Evolutionary conservation across 2,329 filamentous ascomycete genomes (phyloP), one percentile per base, ranked within the genome.

Genomic region (Colletotrichum sojae): DNA sequence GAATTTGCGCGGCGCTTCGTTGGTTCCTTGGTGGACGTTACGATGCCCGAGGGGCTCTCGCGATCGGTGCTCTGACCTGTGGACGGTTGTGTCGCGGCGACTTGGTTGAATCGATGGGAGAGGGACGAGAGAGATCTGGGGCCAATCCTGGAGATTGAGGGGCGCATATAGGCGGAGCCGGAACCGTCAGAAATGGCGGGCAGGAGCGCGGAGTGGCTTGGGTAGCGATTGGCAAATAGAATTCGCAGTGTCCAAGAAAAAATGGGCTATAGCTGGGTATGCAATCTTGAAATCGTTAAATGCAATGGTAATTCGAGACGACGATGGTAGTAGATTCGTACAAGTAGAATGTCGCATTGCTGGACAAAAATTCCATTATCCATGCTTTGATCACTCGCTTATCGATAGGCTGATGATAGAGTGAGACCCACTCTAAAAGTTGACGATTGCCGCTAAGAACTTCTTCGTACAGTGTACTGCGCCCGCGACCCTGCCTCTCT

Each of bases 361-460:
- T 36, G 31, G 8, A 36, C 31, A 36, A 36, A 36, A 36, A 36
- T 36, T 36, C 31, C 31, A n/a, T 18, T 48, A 43, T 43, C 40
- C 6, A 15, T 43, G 13, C 16, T 15, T 43, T n/a, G 40, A 43
- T 43, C 13, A 15, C 13, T 43, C 51, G 6, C 27, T 52, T 49
- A 67, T 56, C 16, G 49, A 49, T 39, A 45, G 53, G 31, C 20
- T 31, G 18, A 13, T 40, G n/a, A 20, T 25, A n/a, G 10, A 16
- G 8, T 3, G 71, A 70, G 63, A 40, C 31, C 9, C 53, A 39
- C 74, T 75, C 10, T 73, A 73, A 57, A 71, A 72, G 55, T 73
- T 73, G 27, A 51, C 22, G 16, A 15, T 36, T 22, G 9, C 20
- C 53, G 18, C 22, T 31, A 39, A 54, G 25, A 43, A 48, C 57